These are phyloP conservation scores for Coniosporium uncinatum DNA, from an alignment of 2,329 filamentous ascomycete species.

Conservation along the genomic window DNA sequence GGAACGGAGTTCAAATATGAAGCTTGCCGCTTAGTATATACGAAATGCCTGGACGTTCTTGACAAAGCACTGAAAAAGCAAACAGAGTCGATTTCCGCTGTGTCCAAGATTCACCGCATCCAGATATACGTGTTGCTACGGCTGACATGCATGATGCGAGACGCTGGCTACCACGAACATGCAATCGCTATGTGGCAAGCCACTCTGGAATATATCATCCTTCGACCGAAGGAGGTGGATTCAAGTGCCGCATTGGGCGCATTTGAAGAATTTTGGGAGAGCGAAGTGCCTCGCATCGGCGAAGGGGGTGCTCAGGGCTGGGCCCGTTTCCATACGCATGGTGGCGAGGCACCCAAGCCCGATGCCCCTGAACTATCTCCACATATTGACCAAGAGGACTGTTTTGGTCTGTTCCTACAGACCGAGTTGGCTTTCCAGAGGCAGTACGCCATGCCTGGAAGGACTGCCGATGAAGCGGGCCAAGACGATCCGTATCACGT, in stretches of 20 bases:
- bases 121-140: constrained; percentile 68
- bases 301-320: constrained; percentile 70
- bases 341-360: too few relatives aligned
- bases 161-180: constrained; percentile 74
- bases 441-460: constrained; percentile 45
- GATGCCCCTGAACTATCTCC: constrained; percentile 1
- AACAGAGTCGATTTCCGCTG: too few relatives aligned
- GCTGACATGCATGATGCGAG: constrained; percentile 65
- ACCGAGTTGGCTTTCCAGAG: not conserved
- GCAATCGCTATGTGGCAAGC: constrained; percentile 82
- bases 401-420: not conserved
- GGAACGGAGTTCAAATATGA: constrained; percentile 65
- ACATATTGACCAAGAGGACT: constrained; percentile 5
- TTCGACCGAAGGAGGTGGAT: constrained; percentile 36
- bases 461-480: constrained; percentile 66
- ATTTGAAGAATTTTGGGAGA: constrained; percentile 83
- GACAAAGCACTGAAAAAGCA: too few relatives aligned
- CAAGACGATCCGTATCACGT: constrained; percentile 82
- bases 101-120: constrained; percentile 16
- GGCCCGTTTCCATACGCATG: constrained; percentile 38
- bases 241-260: constrained; percentile 9
- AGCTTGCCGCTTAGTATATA: constrained; percentile 52
- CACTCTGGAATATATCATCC: constrained; percentile 66
- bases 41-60: constrained; percentile 48
- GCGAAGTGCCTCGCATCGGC: constrained; percentile 72